Evolutionary conservation across 495 filamentous ascomycete genomes (phyloP).

Genomic region (Trypethelium eluteriae): DNA sequence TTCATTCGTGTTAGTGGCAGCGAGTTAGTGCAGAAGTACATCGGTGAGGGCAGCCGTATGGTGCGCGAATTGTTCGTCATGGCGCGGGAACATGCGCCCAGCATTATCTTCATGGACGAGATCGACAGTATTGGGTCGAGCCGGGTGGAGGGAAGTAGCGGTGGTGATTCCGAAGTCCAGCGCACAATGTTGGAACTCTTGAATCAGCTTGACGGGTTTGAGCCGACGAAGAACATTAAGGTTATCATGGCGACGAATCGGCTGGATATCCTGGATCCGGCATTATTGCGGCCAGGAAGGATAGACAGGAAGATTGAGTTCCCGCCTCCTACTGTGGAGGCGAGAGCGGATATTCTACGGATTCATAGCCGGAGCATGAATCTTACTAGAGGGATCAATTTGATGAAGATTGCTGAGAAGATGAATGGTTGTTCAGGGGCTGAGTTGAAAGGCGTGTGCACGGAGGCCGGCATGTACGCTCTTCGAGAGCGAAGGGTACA

Average conservation of each 20-base stretch:
- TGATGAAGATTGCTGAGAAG: slow-evolving; percentile 97
- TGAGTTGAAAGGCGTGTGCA: slow-evolving; percentile 95
- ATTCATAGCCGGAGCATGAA: slow-evolving; percentile 99
- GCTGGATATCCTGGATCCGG: slow-evolving; percentile 93
- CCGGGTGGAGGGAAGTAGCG: slow-evolving; percentile 87
- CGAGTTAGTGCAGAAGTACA: slow-evolving; percentile 98
- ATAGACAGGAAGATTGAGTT: slow-evolving; percentile 99
- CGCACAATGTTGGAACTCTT: slow-evolving; percentile 98
- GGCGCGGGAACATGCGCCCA: slow-evolving; percentile 97
- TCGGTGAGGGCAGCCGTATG: slow-evolving; percentile 96
- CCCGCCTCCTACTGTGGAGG: slow-evolving; percentile 93
- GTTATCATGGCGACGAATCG: slow-evolving; percentile 99
- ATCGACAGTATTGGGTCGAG: slow-evolving; percentile 98
- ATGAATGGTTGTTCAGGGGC: slow-evolving; percentile 99
- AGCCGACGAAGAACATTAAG: slow-evolving; percentile 99
- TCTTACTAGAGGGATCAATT: slow-evolving; percentile 91
- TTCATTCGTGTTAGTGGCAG: slow-evolving; percentile 97
- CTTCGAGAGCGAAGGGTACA: slow-evolving; percentile 91
- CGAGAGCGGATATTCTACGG: slow-evolving; percentile 91
- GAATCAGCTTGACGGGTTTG: slow-evolving; percentile 97
- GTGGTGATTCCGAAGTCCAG: slow-evolving; percentile 98
- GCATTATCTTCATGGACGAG: slow-evolving; percentile 99
- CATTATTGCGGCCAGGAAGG: slow-evolving; percentile 83
- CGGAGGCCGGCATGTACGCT: slow-evolving; percentile 96
- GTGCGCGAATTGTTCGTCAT: slow-evolving; percentile 98